Evolutionary conservation across 1,284 basidiomycete species (phyloP).

Genomic region (Heterobasidion irregulare): DNA sequence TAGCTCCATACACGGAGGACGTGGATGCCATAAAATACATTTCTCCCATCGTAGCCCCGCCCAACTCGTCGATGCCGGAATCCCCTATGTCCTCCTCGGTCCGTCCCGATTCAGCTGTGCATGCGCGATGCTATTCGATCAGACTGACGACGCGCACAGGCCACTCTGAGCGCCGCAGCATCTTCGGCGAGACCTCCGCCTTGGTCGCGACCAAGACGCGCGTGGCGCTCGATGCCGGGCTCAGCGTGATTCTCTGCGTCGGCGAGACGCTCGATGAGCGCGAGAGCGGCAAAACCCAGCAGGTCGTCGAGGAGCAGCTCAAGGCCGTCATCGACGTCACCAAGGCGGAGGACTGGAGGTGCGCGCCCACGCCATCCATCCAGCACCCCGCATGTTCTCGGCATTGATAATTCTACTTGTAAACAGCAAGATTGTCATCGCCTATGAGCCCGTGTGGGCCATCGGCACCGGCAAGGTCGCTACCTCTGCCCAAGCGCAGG

Average conservation of each 20-base stretch:
- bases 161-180: constrained; percentile 92
- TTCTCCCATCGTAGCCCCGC: constrained; percentile 39
- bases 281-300: constrained; percentile 71
- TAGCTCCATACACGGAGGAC: constrained; percentile 1
- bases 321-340: constrained; percentile 66
- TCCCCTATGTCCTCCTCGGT: constrained; percentile 94
- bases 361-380: not conserved
- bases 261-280: constrained; percentile 92
- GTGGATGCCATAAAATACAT: constrained; percentile 2
- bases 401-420: not conserved
- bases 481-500: constrained; percentile 86
- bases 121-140: not conserved
- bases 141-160: constrained; percentile 28
- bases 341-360: constrained; percentile 76
- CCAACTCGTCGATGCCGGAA: constrained; percentile 79
- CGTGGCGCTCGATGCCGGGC: constrained; percentile 64
- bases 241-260: constrained; percentile 92
- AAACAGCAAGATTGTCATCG: constrained; percentile 81
- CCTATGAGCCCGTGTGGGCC: constrained; percentile 98
- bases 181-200: constrained; percentile 87
- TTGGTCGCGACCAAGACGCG: constrained; percentile 84
- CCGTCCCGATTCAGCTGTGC: constrained; percentile 12
- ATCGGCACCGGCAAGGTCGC: constrained; percentile 98
- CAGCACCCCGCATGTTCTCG: not conserved
- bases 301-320: constrained; percentile 82